Percentiles rank a stretch among this genome's conserved stretches.
Evolutionary conservation across 1,139 yeast genomes (phyloP).

Genomic region (Lodderomyces parapsilosis): DNA sequence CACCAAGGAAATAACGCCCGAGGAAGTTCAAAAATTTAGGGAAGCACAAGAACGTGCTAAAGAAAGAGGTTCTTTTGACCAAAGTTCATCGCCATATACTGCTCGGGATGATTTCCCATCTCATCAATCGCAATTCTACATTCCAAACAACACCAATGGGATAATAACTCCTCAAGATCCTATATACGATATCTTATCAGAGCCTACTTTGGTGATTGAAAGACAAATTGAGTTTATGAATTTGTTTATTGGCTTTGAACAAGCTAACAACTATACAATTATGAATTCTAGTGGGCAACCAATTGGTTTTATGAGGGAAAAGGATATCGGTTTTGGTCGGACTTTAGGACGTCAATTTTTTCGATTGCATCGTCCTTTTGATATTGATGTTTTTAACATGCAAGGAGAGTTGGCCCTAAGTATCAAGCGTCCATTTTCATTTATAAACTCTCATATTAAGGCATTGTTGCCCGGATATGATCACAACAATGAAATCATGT

Average conservation of each 20-base stretch:
- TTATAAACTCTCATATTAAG: slow-evolving; percentile 85
- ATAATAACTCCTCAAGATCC: slow-evolving; percentile 55
- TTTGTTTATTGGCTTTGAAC: slow-evolving; percentile 84
- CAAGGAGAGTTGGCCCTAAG: slow-evolving; percentile 69
- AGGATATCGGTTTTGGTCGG: slow-evolving; percentile 69
- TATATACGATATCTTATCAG: slow-evolving; percentile 54
- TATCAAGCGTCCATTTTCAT: slow-evolving; percentile 76
- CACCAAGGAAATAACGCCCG: slow-evolving; percentile 38
- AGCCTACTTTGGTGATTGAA: slow-evolving; percentile 84
- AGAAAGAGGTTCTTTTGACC: slow-evolving; percentile 8
- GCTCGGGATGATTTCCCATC: slow-evolving; percentile 4
- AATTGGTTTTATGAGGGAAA: slow-evolving; percentile 79
- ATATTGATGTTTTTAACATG: slow-evolving; percentile 74
- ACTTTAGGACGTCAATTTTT: slow-evolving; percentile 78
- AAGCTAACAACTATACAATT: slow-evolving; percentile 76
- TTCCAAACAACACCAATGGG: slow-evolving; percentile 46
- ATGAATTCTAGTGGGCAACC: slow-evolving; percentile 72
- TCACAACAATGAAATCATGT: slow-evolving; percentile 29
- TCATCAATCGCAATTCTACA: slow-evolving; percentile 19
- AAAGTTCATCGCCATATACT: slow-evolving; percentile 13
- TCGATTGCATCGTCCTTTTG: slow-evolving; percentile 82
- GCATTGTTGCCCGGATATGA: slow-evolving; percentile 60
- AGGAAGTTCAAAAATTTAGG: slow-evolving; percentile 30
- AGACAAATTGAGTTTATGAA: slow-evolving; percentile 88
- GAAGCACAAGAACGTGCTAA: slow-evolving; percentile 16